Base-by-base conservation (phyloP, 805 yeast genomes). In the Metschnikowia lochheadii region DNA sequence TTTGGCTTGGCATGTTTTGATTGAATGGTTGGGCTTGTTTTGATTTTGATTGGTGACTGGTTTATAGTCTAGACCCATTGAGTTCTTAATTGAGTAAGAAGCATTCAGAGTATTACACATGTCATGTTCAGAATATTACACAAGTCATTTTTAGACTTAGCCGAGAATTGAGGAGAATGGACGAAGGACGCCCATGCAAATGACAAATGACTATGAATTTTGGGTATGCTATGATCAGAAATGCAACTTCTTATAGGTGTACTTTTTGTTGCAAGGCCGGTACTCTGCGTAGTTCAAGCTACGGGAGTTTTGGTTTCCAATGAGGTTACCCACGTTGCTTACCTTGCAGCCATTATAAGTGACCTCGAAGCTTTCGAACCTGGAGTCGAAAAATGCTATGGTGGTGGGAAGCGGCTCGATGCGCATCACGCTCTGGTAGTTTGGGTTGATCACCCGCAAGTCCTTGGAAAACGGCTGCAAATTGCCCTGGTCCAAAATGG, bases 401-500 rank as follows among this genome's bases (percentile, higher is more conserved):
- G 66, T 73, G 4, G 84, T 78, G 0, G 99, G 99, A 40, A 90
- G 69, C 1, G 97, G 98, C 41, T 84, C 79, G 46, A 94, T 64
- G 20, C 85, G 75, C 54, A 92, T 70, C 5, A 81, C 70, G 56
- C 83, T 83, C 62, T 89, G 96, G 59, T 79, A 79, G 51, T 83
- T 84, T 73, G 95, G 80, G 18, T 80, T 70, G 1, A 88, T 73
- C 0, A 95, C 87, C 53, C 88, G 78, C 26, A 80, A 68, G 20
- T 73, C 67, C 17, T 73, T 66, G 2, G 82, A 69, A 61, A 91
- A 89, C 11, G 99, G 99, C 32, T 94, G 86, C 42, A 94, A 65
- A 61, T 82, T 86, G 0, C 94, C 94, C 67, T 94, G 99, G 61
- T 89, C 96, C 11, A 94, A 66, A 0, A 94, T 53, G 0, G 97